A percentile compares a stretch with the other conserved stretches of the same genome.
Conservation (phyloP, 257 asterid genomes). For the Cordia subcordata region DNA sequence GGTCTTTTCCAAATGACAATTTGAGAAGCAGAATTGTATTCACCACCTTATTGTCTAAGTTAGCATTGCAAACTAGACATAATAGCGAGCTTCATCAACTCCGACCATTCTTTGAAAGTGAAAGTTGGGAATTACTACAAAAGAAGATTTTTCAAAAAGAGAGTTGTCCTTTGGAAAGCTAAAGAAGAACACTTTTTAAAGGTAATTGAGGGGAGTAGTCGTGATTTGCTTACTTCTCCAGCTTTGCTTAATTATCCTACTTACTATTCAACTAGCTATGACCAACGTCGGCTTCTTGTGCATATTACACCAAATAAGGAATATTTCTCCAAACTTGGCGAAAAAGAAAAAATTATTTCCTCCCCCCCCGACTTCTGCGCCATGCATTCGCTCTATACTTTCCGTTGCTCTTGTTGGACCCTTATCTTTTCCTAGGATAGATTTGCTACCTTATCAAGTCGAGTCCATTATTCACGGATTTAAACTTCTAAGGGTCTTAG, state of each 20-base stretch:
- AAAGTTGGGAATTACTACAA: slow-evolving; percentile 18
- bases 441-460: neutral
- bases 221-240: neutral
- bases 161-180: slow-evolving; percentile 12
- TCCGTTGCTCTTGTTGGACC: too few relatives aligned
- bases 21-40: slow-evolving; percentile 13
- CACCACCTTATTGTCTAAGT: neutral
- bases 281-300: neutral
- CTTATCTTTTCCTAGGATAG: neutral
- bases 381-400: neutral
- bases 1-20: too few relatives aligned
- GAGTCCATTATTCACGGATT: neutral
- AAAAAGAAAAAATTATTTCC: too few relatives aligned
- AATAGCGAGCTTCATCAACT: neutral
- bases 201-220: slow-evolving; percentile 5
- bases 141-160: slow-evolving; percentile 8
- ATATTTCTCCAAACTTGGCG: too few relatives aligned
- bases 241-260: too few relatives aligned
- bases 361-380: neutral
- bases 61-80: slow-evolving; percentile 2
- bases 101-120: neutral
- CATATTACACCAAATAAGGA: neutral
- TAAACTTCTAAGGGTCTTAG: slow-evolving; percentile 19
- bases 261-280: neutral
- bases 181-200: too few relatives aligned